Evolutionary conservation across 1,284 basidiomycete species (phyloP), one percentile per base, ranked within the genome.

Genomic region (Rhodotorula glutinis): DNA sequence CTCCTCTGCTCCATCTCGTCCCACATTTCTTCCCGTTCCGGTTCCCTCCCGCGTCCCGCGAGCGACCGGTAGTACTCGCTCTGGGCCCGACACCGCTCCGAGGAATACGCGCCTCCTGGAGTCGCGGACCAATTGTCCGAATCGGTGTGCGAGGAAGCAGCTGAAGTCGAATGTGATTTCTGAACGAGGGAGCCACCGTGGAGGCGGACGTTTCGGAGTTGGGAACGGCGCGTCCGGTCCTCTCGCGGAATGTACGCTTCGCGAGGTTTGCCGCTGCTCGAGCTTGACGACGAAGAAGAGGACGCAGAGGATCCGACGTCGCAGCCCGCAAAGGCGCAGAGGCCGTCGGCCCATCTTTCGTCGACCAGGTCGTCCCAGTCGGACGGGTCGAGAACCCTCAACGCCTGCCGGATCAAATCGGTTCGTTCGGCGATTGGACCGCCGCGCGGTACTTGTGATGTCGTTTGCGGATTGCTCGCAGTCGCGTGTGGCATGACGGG

Each of bases 261-360:
- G 25, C 7, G 13, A 7, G 47, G 5, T 51, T 14, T 29, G n/a
- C 27, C 14, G 21, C 49, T 10, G 25, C n/a, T 25, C 10, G 23
- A 47, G 21, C 14, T n/a, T 13, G 9, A 3, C n/a, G n/a, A 27
- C n/a, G 13, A 29, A 13, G n/a, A 3, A n/a, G 11, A 51, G 27
- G 11, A n/a, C n/a, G n/a, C 13, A 25, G 13, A 25, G 25, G 49
- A 13, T 27, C 25, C 43, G 25, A 55, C 25, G 23, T n/a, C 53
- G 46, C 69, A 71, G 5, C 54, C 60, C 1, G 69, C 43, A 51
- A 67, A 71, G 33, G 64, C 59, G 43, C 67, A 69, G 11, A 59
- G 27, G 13, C 47, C 52, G 14, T 59, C 64, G 25, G 59, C 44
- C 25, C 66, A 65, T 7, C 70, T 54, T 52, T 71, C 70, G 30